These are phyloP conservation scores for Suhomyces wounanorum DNA, from an alignment of 1,139 yeast species.

Conservation along the genomic window DNA sequence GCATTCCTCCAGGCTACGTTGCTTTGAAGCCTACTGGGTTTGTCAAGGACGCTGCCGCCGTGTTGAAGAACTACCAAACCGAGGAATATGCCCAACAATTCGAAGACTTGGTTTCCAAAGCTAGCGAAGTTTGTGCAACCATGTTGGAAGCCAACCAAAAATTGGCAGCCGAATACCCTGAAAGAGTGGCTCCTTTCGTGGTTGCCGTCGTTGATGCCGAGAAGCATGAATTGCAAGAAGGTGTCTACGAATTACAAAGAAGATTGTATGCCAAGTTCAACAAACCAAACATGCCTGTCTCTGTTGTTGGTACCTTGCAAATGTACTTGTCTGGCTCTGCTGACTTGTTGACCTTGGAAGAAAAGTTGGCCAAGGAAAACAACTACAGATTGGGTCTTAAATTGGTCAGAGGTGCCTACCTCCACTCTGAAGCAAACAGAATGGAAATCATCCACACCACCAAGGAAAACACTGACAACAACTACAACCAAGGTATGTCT, in stretches of 20 bases:
- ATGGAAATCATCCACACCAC: constrained; percentile 65
- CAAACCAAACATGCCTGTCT: constrained; percentile 54
- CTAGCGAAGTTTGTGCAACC: constrained; percentile 56
- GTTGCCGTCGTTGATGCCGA: constrained; percentile 93
- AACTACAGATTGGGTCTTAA: constrained; percentile 82
- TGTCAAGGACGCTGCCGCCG: constrained; percentile 71
- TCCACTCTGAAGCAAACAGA: constrained; percentile 84
- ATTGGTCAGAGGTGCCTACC: constrained; percentile 96
- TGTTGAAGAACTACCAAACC: constrained; percentile 60
- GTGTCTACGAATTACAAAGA: constrained; percentile 89
- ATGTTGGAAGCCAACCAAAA: constrained; percentile 58
- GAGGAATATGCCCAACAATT: constrained; percentile 52
- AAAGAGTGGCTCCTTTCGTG: constrained; percentile 75
- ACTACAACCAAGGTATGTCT: constrained; percentile 72
- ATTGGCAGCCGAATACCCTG: constrained; percentile 56
- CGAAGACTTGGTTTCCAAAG: constrained; percentile 62
- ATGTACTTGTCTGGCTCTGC: constrained; percentile 81
- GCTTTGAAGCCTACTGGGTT: constrained; percentile 95
- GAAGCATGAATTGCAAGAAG: constrained; percentile 81
- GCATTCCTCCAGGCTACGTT: constrained; percentile 75
- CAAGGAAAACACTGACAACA: constrained; percentile 73
- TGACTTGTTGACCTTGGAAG: constrained; percentile 62
- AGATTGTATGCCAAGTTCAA: constrained; percentile 76
- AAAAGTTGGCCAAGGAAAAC: constrained; percentile 59
- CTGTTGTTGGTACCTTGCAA: constrained; percentile 91